These are phyloP conservation scores for Penicillium sp. DNA, from an alignment of 2,329 filamentous ascomycete species.

Conservation along the genomic window DNA sequence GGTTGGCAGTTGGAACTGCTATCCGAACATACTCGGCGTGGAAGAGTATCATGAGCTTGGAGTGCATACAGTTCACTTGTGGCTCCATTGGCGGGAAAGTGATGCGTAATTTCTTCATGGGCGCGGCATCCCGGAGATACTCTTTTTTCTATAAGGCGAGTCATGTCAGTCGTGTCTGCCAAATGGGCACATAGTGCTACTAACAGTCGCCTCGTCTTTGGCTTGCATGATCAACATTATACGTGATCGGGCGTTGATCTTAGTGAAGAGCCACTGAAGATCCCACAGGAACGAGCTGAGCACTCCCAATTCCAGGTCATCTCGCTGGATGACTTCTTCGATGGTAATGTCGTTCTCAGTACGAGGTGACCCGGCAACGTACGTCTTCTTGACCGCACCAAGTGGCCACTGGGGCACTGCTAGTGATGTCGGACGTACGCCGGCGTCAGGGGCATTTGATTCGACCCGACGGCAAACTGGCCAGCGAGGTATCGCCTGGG, in stretches of 20 bases:
- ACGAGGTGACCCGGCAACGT: conserved; percentile 61
- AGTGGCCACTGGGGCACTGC: conserved; percentile 47
- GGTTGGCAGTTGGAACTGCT: conserved; percentile 81
- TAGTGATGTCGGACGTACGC: conserved; percentile 16
- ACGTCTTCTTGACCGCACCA: conserved; percentile 78
- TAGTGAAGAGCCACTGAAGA: conserved; percentile 70
- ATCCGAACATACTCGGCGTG: conserved; percentile 69
- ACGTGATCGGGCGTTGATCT: conserved; percentile 62
- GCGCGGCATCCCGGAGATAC: conserved; percentile 40
- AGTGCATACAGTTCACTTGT: conserved; percentile 76
- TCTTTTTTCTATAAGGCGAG: conserved; percentile 32
- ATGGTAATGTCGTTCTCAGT: conserved; percentile 73
- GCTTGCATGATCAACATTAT: conserved; percentile 63
- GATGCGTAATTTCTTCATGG: conserved; percentile 54
- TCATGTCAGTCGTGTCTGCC: background rate
- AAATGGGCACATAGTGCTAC: background rate
- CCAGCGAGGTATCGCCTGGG: background rate
- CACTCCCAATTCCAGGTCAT: conserved; percentile 69
- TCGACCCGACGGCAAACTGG: conserved; percentile 1
- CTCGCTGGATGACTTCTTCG: conserved; percentile 76
- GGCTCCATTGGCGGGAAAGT: conserved; percentile 81
- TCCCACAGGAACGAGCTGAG: conserved; percentile 88
- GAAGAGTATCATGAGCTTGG: conserved; percentile 88
- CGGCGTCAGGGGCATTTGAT: conserved; percentile 2
- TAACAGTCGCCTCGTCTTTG: conserved; percentile 47